These are phyloP conservation scores for Rhododendron ferrugineum DNA, from an alignment of 148 eudicot species.

Conservation along the genomic window DNA sequence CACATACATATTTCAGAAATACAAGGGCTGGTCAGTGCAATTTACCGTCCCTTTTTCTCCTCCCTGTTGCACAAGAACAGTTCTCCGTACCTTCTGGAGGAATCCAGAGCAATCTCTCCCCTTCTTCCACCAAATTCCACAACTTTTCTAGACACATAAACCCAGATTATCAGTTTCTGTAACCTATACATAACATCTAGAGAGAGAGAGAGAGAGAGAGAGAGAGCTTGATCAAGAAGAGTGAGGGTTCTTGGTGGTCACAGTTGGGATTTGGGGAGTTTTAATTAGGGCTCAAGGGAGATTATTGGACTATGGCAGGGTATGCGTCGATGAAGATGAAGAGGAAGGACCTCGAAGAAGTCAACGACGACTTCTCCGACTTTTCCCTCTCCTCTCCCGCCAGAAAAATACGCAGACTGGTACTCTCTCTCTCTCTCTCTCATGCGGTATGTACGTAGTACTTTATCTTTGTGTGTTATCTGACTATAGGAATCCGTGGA, in stretches of 20 bases:
- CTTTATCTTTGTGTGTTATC: background rate
- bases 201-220: background rate
- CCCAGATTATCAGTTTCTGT: background rate
- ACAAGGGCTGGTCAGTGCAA: background rate
- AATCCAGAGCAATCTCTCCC: background rate
- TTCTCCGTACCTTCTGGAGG: background rate
- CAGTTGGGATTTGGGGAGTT: background rate
- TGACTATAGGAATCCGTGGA: background rate
- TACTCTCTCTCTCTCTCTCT: slow-evolving; percentile 17
- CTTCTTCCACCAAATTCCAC: background rate
- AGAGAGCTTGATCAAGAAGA: background rate
- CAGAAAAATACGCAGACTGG: slow-evolving; percentile 78
- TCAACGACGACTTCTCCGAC: slow-evolving; percentile 66
- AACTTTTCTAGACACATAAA: background rate
- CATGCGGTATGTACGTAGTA: background rate
- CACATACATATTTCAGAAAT: background rate
- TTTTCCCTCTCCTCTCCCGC: slow-evolving; percentile 80
- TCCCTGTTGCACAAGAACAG: background rate
- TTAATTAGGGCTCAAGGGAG: background rate
- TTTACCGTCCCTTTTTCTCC: background rate
- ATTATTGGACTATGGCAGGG: slow-evolving; percentile 24
- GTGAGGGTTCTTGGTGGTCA: background rate
- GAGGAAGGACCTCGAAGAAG: slow-evolving; percentile 59
- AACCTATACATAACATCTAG: background rate
- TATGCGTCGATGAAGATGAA: slow-evolving; percentile 36